phyloP scores from a whole-genome alignment of 2,329 filamentous ascomycete species.

The Colletotrichum liaoningense region DNA sequence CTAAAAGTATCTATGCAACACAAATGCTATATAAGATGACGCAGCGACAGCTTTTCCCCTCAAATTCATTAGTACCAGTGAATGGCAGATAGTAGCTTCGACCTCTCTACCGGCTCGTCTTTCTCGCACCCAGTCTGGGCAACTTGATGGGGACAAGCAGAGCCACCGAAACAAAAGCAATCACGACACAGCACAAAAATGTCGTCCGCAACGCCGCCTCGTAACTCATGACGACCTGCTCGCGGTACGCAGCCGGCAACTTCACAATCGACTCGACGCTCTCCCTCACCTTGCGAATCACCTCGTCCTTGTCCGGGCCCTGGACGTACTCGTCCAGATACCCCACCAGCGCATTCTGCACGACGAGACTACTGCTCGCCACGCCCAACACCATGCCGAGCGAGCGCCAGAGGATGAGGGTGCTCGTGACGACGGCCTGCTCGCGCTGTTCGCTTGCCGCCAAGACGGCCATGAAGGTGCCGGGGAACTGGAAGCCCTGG shows the following conservation, averaged over 20 bases:
- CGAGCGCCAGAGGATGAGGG: conserved; percentile 77
- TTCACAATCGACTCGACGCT: conserved; percentile 65
- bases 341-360: conserved; percentile 76
- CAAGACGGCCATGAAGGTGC: conserved; percentile 72
- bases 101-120: conserved; percentile 38
- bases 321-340: conserved; percentile 70
- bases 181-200: conserved; percentile 54
- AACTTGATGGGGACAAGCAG: conserved; percentile 65
- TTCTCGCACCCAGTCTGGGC: conserved; percentile 61
- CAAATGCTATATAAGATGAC: neutral
- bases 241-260: conserved; percentile 57
- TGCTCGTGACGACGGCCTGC: conserved; percentile 77
- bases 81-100: neutral
- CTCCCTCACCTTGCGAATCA: conserved; percentile 63
- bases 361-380: conserved; percentile 75
- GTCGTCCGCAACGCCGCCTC: conserved; percentile 61
- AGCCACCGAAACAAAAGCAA: conserved; percentile 60
- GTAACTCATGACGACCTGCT: conserved; percentile 68
- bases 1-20: conserved; percentile 9
- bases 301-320: conserved; percentile 66
- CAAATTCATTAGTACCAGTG: too few relatives aligned
- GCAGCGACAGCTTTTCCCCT: neutral
- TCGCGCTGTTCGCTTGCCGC: conserved; percentile 69
- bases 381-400: conserved; percentile 81
- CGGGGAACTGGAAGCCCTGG: conserved; percentile 73